A percentile compares a stretch with the other conserved stretches of the same genome.
phyloP scores from a whole-genome alignment of 306 rosid genomes.

The Abrus pulchellus region DNA sequence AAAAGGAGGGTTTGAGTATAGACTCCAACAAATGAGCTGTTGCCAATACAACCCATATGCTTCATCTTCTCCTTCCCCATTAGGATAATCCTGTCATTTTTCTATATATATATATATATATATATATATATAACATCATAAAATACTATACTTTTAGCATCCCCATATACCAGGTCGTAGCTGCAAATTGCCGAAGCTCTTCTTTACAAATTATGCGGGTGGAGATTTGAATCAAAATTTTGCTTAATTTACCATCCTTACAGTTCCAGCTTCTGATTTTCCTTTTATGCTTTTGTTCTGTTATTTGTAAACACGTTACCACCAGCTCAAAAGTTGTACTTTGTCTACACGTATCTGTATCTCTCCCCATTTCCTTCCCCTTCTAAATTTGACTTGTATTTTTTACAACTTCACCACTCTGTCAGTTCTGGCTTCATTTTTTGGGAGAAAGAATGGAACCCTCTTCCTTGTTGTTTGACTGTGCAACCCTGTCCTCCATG shows the following conservation, averaged over 20 bases:
- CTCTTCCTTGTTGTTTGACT: not conserved
- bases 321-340: not conserved
- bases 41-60: not conserved
- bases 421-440: not conserved
- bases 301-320: not conserved
- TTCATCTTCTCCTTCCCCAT: not conserved
- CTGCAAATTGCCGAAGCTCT: too few relatives aligned
- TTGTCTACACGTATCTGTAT: not conserved
- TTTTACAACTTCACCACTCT: not conserved
- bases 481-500: not conserved
- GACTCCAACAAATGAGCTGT: not conserved
- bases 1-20: not conserved
- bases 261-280: not conserved
- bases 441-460: not conserved
- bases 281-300: not conserved
- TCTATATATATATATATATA: not conserved
- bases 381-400: not conserved
- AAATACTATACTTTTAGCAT: not conserved
- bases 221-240: too few relatives aligned
- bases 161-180: too few relatives aligned
- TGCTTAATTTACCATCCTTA: not conserved
- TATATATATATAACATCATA: not conserved
- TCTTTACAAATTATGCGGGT: too few relatives aligned
- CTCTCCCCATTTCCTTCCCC: not conserved
- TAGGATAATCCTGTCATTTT: not conserved